These are phyloP conservation scores for Acacia melanoxylon DNA, from an alignment of 306 rosid species.

Conservation along the genomic window DNA sequence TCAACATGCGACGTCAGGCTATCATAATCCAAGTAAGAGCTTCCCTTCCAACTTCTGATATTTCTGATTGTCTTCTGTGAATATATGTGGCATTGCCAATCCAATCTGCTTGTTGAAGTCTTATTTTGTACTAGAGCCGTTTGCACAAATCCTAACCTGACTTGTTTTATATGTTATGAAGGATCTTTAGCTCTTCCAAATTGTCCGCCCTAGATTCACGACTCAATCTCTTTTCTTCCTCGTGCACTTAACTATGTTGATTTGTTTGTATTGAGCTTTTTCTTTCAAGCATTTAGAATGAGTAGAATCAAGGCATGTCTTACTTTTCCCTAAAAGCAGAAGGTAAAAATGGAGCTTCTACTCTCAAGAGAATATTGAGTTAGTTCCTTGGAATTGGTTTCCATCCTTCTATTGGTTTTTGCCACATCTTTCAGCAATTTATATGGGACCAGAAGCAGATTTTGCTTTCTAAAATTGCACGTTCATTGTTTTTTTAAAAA, in stretches of 20 bases:
- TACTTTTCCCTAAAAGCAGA: not conserved
- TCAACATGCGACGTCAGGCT: conserved; percentile 69
- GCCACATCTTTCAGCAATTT: not conserved
- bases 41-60: conserved; percentile 22
- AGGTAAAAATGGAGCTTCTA: not conserved
- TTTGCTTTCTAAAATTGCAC: not conserved
- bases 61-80: conserved; percentile 19
- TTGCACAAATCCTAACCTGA: conserved; percentile 9
- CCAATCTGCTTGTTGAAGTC: not conserved
- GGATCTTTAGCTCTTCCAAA: not conserved
- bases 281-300: not conserved
- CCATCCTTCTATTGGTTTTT: not conserved
- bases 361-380: not conserved
- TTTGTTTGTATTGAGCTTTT: not conserved
- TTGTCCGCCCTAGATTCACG: not conserved
- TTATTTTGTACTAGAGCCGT: conserved; percentile 8
- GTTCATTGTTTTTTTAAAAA: not conserved
- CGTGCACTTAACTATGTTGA: conserved; percentile 1
- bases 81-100: not conserved
- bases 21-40: conserved; percentile 76
- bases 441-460: not conserved
- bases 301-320: not conserved
- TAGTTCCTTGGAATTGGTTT: not conserved
- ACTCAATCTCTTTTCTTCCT: conserved; percentile 2
- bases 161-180: conserved; percentile 19